Base-by-base conservation (phyloP, 2,329 filamentous ascomycete genomes). In the Epichloe baconii region DNA sequence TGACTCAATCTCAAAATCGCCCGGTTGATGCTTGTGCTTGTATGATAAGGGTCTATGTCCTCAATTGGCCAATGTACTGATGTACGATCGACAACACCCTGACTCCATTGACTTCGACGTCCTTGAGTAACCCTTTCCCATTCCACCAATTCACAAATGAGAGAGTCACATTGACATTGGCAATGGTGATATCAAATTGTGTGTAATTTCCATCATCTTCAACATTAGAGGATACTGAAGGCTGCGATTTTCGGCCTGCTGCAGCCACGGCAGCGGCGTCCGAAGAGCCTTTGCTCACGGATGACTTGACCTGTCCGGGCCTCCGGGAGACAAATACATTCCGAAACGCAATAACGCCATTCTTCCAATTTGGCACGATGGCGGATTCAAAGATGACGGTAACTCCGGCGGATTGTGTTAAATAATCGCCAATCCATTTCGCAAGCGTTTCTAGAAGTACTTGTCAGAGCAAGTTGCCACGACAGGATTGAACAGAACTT, bases 111-210 rank as follows among this genome's bases (percentile, higher is more conserved):
- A 98, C 84, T 63, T 96, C 89, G 42, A 98, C 93, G 63, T 97
- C 88, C 59, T 87, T 84, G 8, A 98, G 72, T 5, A 94, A 76
- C 0, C 93, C 93, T 66, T 91, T 96, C 21, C 93, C 91, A 59
- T 95, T 97, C 80, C 95, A 94, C 93, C 93, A 98, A 64, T 96
- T 97, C n/a, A 89, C 77, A 59, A 98, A 97, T 0, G 93, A 98
- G 26, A 98, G 68, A 0, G 91, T 97, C 42, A 98, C 91, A 62
- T 98, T 95, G 55, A 98, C 88, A 0, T 88, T 94, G 55, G 93
- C 88, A 53, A 98, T 88, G 0, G 89, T 95, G 15, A 98, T 74
- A 62, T 98, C 93, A 59, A 96, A 98, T 59, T 98, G 93, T 0
- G 90, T 96, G 66, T 97, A 98, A 63, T 98, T 98, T 17, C 87